Evolutionary conservation across 2,329 filamentous ascomycete genomes (phyloP), one percentile per base, ranked within the genome.

Genomic region (Ophiostoma ulmi): DNA sequence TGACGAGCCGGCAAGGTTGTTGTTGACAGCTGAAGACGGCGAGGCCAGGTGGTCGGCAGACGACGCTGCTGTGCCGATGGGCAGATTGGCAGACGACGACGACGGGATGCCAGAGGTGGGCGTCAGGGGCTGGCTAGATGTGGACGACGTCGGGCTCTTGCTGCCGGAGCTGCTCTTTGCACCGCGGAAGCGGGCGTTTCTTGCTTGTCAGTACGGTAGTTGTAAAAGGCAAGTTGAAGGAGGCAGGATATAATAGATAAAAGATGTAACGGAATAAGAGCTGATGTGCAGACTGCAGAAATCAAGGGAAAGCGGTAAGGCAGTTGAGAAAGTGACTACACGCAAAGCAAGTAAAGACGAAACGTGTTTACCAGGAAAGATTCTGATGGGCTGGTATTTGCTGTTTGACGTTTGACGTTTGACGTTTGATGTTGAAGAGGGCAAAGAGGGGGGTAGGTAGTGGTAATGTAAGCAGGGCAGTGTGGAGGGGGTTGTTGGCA

Each of bases 81-180:
- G 68, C 36, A 72, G 69, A 20, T 35, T 65, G 41, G 63, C 63
- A 11, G 67, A 71, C 22, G 41, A 22, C 63, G 71, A 63, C 26
- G 70, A 38, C 20, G 66, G 68, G 17, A 65, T 11, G 22, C 52
- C 68, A 41, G 72, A 71, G 75, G 80, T 83, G 74, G 84, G 82
- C 75, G 84, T 84, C 63, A 69, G 69, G n/a, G 72, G 69, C 58
- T 72, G 69, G 66, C 70, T 71, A 5, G 73, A 71, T 17, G 71
- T 72, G 35, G 73, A 72, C 52, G 69, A 69, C 20, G 73, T 73
- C 35, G 73, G 70, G 65, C 73, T 73, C 70, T 69, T 71, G 66
- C 68, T 72, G 68, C 64, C 69, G 64, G 66, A 66, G 68, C 41
- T 72, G 65, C 61, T 52, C 38, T 44, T 71, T 38, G 70, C 71